Conservation (phyloP, 352 stramenopile genomes). For the Globisporangium canariense region DNA sequence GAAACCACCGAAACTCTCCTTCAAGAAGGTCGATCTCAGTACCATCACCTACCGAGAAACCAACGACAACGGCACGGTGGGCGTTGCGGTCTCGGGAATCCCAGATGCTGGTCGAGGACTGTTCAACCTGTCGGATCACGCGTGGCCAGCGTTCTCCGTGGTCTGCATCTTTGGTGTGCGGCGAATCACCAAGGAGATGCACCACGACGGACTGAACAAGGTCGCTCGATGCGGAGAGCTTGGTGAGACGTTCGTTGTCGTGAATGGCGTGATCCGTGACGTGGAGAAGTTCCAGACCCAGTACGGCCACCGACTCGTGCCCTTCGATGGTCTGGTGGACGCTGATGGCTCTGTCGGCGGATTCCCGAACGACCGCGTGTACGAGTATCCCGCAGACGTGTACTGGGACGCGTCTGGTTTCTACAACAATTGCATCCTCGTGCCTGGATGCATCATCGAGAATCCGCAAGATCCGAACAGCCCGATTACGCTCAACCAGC, state of each 20-base stretch:
- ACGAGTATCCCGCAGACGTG: constrained; percentile 80
- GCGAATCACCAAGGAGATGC: constrained; percentile 84
- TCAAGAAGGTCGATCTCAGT: constrained; percentile 83
- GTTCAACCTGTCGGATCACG: constrained; percentile 77
- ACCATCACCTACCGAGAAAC: constrained; percentile 83
- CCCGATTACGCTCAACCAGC: constrained; percentile 77
- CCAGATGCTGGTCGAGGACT: constrained; percentile 76
- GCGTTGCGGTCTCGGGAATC: constrained; percentile 79
- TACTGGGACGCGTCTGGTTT: constrained; percentile 88
- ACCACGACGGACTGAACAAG: constrained; percentile 87
- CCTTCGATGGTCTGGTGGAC: constrained; percentile 82
- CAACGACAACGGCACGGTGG: constrained; percentile 87
- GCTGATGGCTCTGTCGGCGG: constrained; percentile 79
- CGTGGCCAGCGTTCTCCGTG: constrained; percentile 85
- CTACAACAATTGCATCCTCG: constrained; percentile 90
- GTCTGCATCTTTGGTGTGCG: constrained; percentile 87
- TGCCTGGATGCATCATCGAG: constrained; percentile 79
- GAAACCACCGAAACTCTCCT: constrained; percentile 77
- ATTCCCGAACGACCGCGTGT: constrained; percentile 86
- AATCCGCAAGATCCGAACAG: constrained; percentile 74
- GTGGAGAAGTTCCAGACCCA: constrained; percentile 88
- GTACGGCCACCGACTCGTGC: constrained; percentile 77
- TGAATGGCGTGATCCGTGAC: constrained; percentile 81
- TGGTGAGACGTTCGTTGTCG: constrained; percentile 85
- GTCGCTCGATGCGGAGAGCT: constrained; percentile 80